phyloP scores from a whole-genome alignment of 371 early-diverging fungal genomes.

The Mortierella sp. region DNA sequence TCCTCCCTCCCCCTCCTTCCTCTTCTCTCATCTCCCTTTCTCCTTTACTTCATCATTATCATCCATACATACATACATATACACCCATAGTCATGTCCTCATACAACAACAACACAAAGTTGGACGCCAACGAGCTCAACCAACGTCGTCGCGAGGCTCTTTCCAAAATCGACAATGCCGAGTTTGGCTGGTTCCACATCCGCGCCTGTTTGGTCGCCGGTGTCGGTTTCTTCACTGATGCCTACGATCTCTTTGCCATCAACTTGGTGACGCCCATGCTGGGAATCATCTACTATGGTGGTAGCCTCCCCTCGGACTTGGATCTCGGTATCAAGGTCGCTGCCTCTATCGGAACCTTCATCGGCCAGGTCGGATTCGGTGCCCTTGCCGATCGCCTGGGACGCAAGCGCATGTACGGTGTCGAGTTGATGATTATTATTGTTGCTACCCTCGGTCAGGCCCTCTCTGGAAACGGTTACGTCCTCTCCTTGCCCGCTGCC shows the following conservation, averaged over 20 bases:
- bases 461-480: slow-evolving; percentile 77
- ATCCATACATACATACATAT: background rate
- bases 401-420: slow-evolving; percentile 86
- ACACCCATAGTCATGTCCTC: slow-evolving; percentile 22
- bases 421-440: slow-evolving; percentile 87
- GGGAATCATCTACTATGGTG: slow-evolving; percentile 75
- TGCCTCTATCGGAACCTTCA: slow-evolving; percentile 84
- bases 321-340: slow-evolving; percentile 87
- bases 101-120: slow-evolving; percentile 30
- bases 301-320: slow-evolving; percentile 65
- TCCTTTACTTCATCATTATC: background rate
- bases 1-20: background rate
- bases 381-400: slow-evolving; percentile 87
- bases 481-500: slow-evolving; percentile 74
- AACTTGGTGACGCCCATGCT: slow-evolving; percentile 85
- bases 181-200: slow-evolving; percentile 83
- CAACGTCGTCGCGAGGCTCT: slow-evolving; percentile 59
- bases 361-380: slow-evolving; percentile 92
- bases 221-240: slow-evolving; percentile 89
- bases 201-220: slow-evolving; percentile 87
- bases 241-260: slow-evolving; percentile 90
- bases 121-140: slow-evolving; percentile 45
- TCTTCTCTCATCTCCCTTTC: background rate
- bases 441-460: slow-evolving; percentile 86
- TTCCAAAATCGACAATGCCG: slow-evolving; percentile 61